Evolutionary conservation across 495 filamentous ascomycete genomes (phyloP).

Genomic region (Letharia columbiana): DNA sequence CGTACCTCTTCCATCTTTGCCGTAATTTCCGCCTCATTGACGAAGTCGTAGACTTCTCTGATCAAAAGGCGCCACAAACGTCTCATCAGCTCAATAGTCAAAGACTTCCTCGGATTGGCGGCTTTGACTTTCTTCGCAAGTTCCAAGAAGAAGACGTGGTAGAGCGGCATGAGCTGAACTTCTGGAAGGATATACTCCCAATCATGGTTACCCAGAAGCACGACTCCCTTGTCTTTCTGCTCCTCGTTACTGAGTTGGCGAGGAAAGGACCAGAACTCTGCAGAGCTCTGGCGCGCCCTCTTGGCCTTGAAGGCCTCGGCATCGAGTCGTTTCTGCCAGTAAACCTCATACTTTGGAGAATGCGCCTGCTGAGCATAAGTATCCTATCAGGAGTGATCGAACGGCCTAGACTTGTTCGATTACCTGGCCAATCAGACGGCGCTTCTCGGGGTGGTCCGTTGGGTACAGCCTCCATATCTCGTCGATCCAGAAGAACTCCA

Average conservation of each 20-base stretch:
- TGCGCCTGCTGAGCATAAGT: not conserved
- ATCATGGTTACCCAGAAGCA: not conserved
- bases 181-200: not conserved
- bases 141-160: not conserved
- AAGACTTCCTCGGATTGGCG: not conserved
- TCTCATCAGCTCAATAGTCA: not conserved
- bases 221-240: not conserved
- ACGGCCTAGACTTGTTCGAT: not conserved
- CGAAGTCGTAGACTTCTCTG: not conserved
- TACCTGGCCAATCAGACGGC: not conserved
- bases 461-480: not conserved
- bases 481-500: not conserved
- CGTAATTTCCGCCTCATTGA: not conserved
- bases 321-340: not conserved
- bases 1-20: not conserved
- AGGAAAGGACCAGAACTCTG: not conserved
- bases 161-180: not conserved
- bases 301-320: not conserved
- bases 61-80: not conserved
- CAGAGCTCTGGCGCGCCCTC: not conserved
- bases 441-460: not conserved
- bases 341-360: not conserved
- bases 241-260: not conserved
- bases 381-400: not conserved
- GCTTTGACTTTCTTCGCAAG: not conserved